Evolutionary conservation across 108 stramenopile species (phyloP).

Genomic region (Cyclotella cryptica): DNA sequence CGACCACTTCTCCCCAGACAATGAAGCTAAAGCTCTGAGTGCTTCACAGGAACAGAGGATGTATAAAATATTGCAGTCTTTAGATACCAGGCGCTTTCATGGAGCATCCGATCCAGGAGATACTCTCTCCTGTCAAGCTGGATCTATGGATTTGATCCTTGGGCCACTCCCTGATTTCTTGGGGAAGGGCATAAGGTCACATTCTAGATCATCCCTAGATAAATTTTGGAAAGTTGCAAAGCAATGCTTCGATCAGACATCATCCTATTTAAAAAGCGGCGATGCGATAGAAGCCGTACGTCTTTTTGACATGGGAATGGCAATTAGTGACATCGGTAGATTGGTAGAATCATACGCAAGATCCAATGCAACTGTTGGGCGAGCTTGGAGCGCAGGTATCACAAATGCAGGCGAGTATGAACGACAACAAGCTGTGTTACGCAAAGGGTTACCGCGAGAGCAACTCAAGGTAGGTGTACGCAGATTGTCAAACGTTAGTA

Average conservation of each 20-base stretch:
- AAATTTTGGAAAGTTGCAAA: conserved; percentile 28
- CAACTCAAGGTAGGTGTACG: conserved; percentile 2
- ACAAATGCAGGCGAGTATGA: conserved; percentile 29
- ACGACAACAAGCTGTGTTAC: conserved; percentile 1
- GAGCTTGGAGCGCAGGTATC: conserved; percentile 28
- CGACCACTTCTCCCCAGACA: background rate
- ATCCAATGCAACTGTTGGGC: conserved; percentile 8
- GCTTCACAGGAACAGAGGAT: background rate
- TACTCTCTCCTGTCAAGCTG: conserved; percentile 18
- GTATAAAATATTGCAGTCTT: conserved; percentile 27
- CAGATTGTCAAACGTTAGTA: background rate
- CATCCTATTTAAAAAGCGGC: conserved; percentile 8
- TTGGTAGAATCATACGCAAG: conserved; percentile 22
- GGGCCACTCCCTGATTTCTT: conserved; percentile 19
- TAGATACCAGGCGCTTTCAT: conserved; percentile 24
- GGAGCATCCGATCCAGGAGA: conserved; percentile 14
- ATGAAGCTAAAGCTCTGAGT: background rate
- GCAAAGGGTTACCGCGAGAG: conserved; percentile 3
- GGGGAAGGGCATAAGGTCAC: background rate
- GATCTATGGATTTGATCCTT: conserved; percentile 17
- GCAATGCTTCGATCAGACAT: conserved; percentile 11
- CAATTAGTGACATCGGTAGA: conserved; percentile 23
- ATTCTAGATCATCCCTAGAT: background rate
- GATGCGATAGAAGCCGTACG: conserved; percentile 20
- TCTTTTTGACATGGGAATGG: conserved; percentile 18